Base-by-base conservation (phyloP, 106 monocot genomes). In the Chionographis japonica region DNA sequence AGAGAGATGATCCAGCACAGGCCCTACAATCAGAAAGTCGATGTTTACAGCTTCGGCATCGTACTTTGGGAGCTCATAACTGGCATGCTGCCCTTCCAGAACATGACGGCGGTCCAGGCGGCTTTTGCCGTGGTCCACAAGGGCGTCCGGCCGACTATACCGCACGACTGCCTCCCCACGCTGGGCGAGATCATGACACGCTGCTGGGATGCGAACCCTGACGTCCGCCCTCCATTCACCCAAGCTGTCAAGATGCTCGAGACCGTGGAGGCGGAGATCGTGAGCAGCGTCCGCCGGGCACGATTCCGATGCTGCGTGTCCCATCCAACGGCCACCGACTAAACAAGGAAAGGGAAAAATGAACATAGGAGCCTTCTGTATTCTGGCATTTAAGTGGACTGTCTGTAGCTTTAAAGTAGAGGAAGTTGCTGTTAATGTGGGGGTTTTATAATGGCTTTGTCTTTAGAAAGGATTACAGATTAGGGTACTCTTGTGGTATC, bases 21-120 rank as follows among this genome's bases (percentile, higher is more conserved):
- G 35, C 71, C 77, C 3, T 77, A 77, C 52, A 60, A 37, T 38
- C 77, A 77, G 52, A 77, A 77, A 53, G 78, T 78, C 0, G 78
- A 78, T 50, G 78, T 78, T n/a, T 78, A 78, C 17, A 78, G 78
- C 67, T 78, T 78, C 18, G 78, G 78, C 18, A 72, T 78, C 27
- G 78, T 78, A 0, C 39, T 78, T 9, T 78, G 78, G 78, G 78
- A 78, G 67, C 72, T 78, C 8, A 66, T 78, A 54, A 78, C 78
- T 6, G 78, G 78, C 11, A 67, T 67, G 71, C 67, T 78, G 0
- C 78, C 78, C 8, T 78, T 78, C 59, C 72, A 66, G 12, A 78
- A 78, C 67, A 78, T 78, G 78, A 78, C 78, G 9, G 78, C 78
- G 0, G 72, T 78, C 4, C 78, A 78, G 35, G 78, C 78, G 5